Base-by-base conservation (phyloP, 1,284 basidiomycete genomes). In the Cutaneotrichosporon cutaneum region DNA sequence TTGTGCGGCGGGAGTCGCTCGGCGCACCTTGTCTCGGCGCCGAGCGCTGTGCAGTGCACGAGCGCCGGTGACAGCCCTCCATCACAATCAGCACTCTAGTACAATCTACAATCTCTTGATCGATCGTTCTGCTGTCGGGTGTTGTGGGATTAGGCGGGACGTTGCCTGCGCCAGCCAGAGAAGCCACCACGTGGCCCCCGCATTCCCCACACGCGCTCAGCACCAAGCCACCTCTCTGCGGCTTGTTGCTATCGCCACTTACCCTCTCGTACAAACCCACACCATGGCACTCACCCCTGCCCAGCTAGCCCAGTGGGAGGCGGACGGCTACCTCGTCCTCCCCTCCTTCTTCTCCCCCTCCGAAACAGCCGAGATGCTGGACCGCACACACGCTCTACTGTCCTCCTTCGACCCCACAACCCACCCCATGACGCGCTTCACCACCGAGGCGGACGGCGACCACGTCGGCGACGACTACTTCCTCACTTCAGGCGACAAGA, bases 351-450 rank as follows among this genome's bases (percentile, higher is more conserved):
- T 94, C 62, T 77, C 81, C 10, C 61, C 72, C 10, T 82, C 84
- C 7, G 86, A 90, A 44, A 85, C 87, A 0, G 73, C 80, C 10
- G 83, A 83, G 9, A 84, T 98, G 50, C 82, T 95, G 4, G 75
- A 73, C 10, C 87, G 90, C 47, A 85, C 90, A 1, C 87, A 86
- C 67, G 77, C 88, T 61, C 83, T 98, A 13, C 82, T 97, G 21
- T 82, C 86, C 16, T 84, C 87, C 27, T 95, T 98, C 76, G 82
- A 83, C 63, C 73, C 92, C 22, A 84, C 86, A 21, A 84, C 85
- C 33, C 95, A 98, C 77, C 94, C 95, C 0, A 78, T 89, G 88
- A 97, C 93, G 7, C 90, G 87, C 69, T 98, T 99, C 80, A 89
- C 87, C 26, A 94, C 93, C 0, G 84, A 84, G 11, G 85, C 85